Evolutionary conservation across 306 rosid genomes (phyloP).

Genomic region (Quercus bicolor): DNA sequence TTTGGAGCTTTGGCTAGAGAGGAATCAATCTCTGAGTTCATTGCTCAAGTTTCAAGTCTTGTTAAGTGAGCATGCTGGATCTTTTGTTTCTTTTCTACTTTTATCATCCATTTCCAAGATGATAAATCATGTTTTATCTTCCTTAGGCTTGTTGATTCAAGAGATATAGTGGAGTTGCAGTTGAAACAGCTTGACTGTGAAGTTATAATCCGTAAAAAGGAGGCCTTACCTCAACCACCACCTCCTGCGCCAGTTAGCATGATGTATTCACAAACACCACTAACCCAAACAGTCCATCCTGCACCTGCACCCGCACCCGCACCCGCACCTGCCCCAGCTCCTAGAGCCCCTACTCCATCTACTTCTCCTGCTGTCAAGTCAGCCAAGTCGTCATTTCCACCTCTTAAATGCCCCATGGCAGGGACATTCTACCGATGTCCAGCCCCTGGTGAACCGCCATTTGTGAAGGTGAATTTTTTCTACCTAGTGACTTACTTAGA

Average conservation of each 20-base stretch:
- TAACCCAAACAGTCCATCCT: constrained; percentile 8
- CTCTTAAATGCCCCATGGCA: constrained; percentile 74
- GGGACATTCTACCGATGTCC: constrained; percentile 77
- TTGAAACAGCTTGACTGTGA: constrained; percentile 70
- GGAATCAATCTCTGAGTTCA: constrained; percentile 60
- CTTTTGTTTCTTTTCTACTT: neutral
- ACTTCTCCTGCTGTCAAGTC: constrained; percentile 46
- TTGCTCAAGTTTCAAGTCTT: constrained; percentile 68
- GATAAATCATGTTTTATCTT: constrained; percentile 14
- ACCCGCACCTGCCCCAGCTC: constrained; percentile 18
- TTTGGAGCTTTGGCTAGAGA: constrained; percentile 48
- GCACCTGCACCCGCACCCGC: constrained; percentile 26
- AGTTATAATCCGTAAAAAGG: constrained; percentile 62
- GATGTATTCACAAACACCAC: constrained; percentile 33
- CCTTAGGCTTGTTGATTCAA: constrained; percentile 77
- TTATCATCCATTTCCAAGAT: neutral
- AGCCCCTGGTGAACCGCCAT: constrained; percentile 65
- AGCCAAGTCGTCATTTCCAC: constrained; percentile 47
- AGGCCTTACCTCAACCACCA: constrained; percentile 58
- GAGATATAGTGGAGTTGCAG: constrained; percentile 75
- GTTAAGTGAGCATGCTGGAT: constrained; percentile 49
- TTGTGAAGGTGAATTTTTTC: constrained; percentile 60
- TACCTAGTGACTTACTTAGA: constrained; percentile 6
- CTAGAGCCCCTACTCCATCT: constrained; percentile 29
- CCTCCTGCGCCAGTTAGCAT: constrained; percentile 40